phyloP scores from a whole-genome alignment of 257 asterid genomes.

The Scutellaria galericulata region DNA sequence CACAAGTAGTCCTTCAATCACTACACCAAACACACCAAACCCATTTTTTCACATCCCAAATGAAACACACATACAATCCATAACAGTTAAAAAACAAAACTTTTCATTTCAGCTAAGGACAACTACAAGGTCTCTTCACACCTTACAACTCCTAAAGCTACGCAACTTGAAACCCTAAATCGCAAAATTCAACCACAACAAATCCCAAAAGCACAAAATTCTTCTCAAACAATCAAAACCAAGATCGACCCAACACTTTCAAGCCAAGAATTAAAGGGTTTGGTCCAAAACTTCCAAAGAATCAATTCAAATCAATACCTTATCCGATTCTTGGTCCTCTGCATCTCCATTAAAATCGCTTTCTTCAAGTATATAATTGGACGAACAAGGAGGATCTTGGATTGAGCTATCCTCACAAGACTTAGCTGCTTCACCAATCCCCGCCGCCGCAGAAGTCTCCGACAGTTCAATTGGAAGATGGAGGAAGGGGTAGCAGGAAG shows the following conservation, averaged over 20 bases:
- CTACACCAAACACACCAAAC: not conserved
- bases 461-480: slow-evolving; percentile 57
- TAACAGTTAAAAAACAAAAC: slow-evolving; percentile 15
- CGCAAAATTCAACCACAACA: slow-evolving; percentile 14
- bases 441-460: slow-evolving; percentile 42
- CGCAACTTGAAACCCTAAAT: slow-evolving; percentile 28
- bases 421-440: slow-evolving; percentile 33
- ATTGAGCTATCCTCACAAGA: slow-evolving; percentile 39
- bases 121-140: not conserved
- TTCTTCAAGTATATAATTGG: slow-evolving; percentile 47
- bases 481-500: no score
- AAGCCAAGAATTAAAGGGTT: slow-evolving; percentile 19
- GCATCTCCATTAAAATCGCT: slow-evolving; percentile 40
- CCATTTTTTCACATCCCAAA: not conserved
- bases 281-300: not conserved
- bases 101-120: slow-evolving; percentile 3
- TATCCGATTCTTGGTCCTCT: slow-evolving; percentile 44
- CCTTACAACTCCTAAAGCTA: not conserved
- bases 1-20: not conserved
- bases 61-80: not conserved
- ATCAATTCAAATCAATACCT: slow-evolving; percentile 46
- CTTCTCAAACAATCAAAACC: slow-evolving; percentile 34
- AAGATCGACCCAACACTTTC: slow-evolving; percentile 42
- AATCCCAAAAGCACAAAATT: slow-evolving; percentile 20
- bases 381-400: slow-evolving; percentile 45